These are phyloP conservation scores for Royoungia palumana DNA, from an alignment of 768 basidiomycete species.

Conservation along the genomic window DNA sequence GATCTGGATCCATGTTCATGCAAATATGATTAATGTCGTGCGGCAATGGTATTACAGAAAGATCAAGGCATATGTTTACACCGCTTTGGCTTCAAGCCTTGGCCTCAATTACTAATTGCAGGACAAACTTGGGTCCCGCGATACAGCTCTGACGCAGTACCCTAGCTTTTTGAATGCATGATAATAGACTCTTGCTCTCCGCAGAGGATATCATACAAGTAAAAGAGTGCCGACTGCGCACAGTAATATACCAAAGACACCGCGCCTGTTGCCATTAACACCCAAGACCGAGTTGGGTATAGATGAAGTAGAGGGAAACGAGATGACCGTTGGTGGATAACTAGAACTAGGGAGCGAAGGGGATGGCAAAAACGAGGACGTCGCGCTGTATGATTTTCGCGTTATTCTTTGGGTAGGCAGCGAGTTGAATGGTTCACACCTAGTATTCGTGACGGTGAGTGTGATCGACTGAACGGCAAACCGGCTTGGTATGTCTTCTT, in stretches of 20 bases:
- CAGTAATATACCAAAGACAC: slow-evolving; percentile 15
- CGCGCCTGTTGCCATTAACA: slow-evolving; percentile 4
- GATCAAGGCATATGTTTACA: slow-evolving; percentile 17
- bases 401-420: neutral
- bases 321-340: slow-evolving; percentile 14
- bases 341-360: slow-evolving; percentile 24
- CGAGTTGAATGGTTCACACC: slow-evolving; percentile 24
- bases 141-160: neutral
- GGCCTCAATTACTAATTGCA: neutral
- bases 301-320: slow-evolving; percentile 8
- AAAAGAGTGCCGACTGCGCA: slow-evolving; percentile 13
- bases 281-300: slow-evolving; percentile 1
- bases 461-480: slow-evolving; percentile 39
- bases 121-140: neutral
- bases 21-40: neutral
- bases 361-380: slow-evolving; percentile 26
- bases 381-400: slow-evolving; percentile 15
- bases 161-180: neutral
- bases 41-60: neutral
- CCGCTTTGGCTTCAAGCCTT: slow-evolving; percentile 16
- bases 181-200: neutral
- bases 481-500: slow-evolving; percentile 23
- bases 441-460: slow-evolving; percentile 36
- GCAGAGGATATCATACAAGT: slow-evolving; percentile 10
- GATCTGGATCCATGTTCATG: slow-evolving; percentile 28